phyloP scores from a whole-genome alignment of 805 yeast genomes.

The Zygosaccharomyces gambellarensis region DNA sequence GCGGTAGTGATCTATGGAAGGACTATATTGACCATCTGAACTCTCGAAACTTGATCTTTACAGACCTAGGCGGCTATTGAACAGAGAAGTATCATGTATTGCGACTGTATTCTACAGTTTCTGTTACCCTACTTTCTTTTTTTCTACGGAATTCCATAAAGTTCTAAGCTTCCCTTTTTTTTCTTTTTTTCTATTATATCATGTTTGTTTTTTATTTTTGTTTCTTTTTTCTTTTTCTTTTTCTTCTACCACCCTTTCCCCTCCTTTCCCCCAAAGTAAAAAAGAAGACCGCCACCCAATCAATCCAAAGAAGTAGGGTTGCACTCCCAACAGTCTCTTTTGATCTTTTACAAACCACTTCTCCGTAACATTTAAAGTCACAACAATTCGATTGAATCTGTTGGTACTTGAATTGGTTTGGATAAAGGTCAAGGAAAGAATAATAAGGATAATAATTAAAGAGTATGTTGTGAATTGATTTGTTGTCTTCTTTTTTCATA shows the following conservation, averaged over 20 bases:
- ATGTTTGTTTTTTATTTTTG: not conserved
- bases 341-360: slow-evolving; percentile 6
- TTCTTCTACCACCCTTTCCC: not conserved
- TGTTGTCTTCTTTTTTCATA: not conserved
- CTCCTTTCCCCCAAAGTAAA: not conserved
- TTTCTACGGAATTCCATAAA: not conserved
- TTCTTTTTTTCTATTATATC: not conserved
- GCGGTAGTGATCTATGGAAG: slow-evolving; percentile 47
- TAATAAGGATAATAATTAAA: not conserved
- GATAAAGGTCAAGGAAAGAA: not conserved
- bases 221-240: not conserved
- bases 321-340: not conserved
- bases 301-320: not conserved
- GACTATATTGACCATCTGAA: slow-evolving; percentile 43
- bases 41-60: slow-evolving; percentile 32
- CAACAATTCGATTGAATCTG: not conserved
- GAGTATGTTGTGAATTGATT: not conserved
- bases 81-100: not conserved
- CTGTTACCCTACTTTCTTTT: slow-evolving; percentile 1
- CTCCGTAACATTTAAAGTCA: not conserved
- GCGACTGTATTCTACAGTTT: not conserved
- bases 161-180: not conserved
- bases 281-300: not conserved
- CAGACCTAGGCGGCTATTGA: slow-evolving; percentile 21
- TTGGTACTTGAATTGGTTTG: not conserved